Conservation (phyloP, 116 monocot species). For the Dioscorea cayenensis region DNA sequence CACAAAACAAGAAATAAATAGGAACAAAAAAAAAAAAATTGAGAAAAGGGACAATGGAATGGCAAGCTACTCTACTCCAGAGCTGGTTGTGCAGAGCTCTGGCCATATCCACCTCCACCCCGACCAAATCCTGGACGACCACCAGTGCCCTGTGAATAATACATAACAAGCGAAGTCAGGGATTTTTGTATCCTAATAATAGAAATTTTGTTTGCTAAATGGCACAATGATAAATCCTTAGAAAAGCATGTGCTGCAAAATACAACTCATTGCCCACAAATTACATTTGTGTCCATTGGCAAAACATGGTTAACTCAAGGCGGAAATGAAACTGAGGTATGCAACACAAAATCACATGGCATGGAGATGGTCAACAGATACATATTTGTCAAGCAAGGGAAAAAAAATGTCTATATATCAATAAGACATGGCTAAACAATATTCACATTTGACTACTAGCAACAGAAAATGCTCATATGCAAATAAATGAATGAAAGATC, state of each 20-base stretch:
- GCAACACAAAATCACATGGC: no score
- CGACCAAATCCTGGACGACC: conserved; percentile 20
- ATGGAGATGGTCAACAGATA: no score
- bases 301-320: no score
- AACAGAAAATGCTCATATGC: not conserved
- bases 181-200: no score
- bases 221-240: no score
- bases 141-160: conserved; percentile 3
- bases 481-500: not conserved
- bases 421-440: not conserved
- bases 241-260: no score
- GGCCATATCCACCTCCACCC: conserved; percentile 12
- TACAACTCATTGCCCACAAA: no score
- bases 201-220: no score
- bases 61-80: conserved; percentile 3
- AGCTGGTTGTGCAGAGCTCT: conserved; percentile 2
- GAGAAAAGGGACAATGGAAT: not conserved
- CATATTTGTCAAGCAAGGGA: no score
- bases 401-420: no score
- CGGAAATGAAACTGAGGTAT: no score
- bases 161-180: not conserved
- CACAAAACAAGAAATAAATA: not conserved
- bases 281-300: no score
- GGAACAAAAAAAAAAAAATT: not conserved
- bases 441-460: not conserved